A percentile compares a stretch with the other conserved stretches of the same genome.
Evolutionary conservation across 192 early-diverging fungal genomes (phyloP).

Genomic region (Coemansia umbellata): DNA sequence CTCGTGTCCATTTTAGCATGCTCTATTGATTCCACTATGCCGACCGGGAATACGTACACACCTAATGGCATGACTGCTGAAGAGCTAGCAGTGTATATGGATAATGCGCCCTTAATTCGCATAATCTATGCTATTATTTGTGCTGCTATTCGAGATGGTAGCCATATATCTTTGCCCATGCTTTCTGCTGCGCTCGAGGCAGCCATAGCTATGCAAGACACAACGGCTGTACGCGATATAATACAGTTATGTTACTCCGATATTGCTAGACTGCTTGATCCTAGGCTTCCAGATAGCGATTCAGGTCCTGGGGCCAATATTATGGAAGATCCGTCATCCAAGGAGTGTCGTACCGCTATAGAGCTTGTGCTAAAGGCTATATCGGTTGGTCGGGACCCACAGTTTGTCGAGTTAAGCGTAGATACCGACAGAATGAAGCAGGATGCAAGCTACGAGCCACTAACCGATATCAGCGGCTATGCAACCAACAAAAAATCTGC

Average conservation of each 20-base stretch:
- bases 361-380: slow-evolving; percentile 13
- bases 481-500: background rate
- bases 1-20: slow-evolving; percentile 7
- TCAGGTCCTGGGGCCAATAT: background rate
- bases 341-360: slow-evolving; percentile 1
- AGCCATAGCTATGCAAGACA: slow-evolving; percentile 11
- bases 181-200: slow-evolving; percentile 11
- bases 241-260: slow-evolving; percentile 16
- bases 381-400: slow-evolving; percentile 24
- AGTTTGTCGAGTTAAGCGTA: background rate
- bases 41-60: slow-evolving; percentile 14
- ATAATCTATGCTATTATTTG: slow-evolving; percentile 22
- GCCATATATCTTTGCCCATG: background rate
- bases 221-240: slow-evolving; percentile 28
- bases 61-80: background rate
- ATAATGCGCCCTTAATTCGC: slow-evolving; percentile 6
- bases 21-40: background rate
- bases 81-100: slow-evolving; percentile 12
- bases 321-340: slow-evolving; percentile 1
- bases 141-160: slow-evolving; percentile 18
- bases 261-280: slow-evolving; percentile 29
- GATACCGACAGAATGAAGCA: slow-evolving; percentile 3
- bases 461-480: slow-evolving; percentile 13
- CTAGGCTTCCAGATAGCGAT: background rate
- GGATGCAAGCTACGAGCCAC: slow-evolving; percentile 12